Evolutionary conservation across 2,329 filamentous ascomycete species (phyloP).

Genomic region (Cadophora gregata): DNA sequence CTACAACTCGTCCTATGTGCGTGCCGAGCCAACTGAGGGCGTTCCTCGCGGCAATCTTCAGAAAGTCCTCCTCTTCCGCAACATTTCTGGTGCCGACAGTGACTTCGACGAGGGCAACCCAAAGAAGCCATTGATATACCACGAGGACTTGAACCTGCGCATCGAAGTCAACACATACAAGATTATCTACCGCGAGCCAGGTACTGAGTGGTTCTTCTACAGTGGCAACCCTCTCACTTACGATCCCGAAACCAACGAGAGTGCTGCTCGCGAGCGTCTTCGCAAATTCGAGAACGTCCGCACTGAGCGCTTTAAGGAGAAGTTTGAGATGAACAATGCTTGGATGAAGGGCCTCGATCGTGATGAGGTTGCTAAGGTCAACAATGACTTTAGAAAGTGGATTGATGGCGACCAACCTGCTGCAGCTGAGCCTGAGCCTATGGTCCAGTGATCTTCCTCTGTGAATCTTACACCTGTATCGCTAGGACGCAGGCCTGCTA

Average conservation of each 20-base stretch:
- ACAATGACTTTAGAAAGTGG: constrained; percentile 54
- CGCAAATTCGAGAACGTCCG: constrained; percentile 46
- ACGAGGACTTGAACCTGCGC: constrained; percentile 72
- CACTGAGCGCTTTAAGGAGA: constrained; percentile 55
- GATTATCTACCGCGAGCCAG: constrained; percentile 76
- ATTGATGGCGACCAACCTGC: constrained; percentile 45
- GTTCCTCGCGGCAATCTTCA: constrained; percentile 68
- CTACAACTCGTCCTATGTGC: constrained; percentile 91
- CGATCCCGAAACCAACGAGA: constrained; percentile 44
- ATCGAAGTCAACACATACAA: constrained; percentile 81
- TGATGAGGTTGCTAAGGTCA: constrained; percentile 54
- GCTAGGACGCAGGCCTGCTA: background rate
- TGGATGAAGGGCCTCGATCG: constrained; percentile 57
- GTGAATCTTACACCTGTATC: background rate
- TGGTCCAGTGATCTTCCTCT: constrained; percentile 1
- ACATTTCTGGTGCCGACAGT: constrained; percentile 66
- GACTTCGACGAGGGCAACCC: constrained; percentile 69
- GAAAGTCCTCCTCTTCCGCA: constrained; percentile 74
- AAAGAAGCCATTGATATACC: constrained; percentile 63
- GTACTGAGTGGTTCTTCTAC: constrained; percentile 74
- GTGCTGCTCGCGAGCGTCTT: constrained; percentile 41
- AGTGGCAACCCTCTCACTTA: constrained; percentile 46
- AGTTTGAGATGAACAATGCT: constrained; percentile 57
- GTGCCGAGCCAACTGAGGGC: constrained; percentile 86
- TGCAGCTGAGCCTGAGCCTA: constrained; percentile 10